Evolutionary conservation across 139 green algal genomes (phyloP), one percentile per base, ranked within the genome.

Genomic region (Ostreobium quekettii): DNA sequence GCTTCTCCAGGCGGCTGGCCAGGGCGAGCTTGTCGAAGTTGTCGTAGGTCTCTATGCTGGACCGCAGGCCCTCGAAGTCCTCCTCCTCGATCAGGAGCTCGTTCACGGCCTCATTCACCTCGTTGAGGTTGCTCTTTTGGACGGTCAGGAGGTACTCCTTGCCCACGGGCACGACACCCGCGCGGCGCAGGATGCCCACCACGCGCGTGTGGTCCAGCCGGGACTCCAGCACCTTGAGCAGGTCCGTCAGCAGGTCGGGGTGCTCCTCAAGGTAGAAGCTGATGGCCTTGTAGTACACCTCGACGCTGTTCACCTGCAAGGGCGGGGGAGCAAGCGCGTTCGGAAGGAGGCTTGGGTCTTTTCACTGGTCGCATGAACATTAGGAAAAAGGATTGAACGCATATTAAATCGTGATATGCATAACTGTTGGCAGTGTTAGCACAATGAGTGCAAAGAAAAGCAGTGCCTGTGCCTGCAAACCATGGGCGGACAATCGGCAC

Each of bases 231-330:
- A 86, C 85, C 72, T 87, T 91, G 61, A 99, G 83, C 53, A 98
- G 80, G 80, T 99, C 93, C 61, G 85, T 87, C 47, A 99, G 83
- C 70, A 97, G 85, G 68, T 95, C 86, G 0, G 94, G 93, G 82
- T 99, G 94, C 80, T 96, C 85, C 36, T 93, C 83, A 62, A 98
- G 82, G 84, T 99, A 99, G 83, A 97, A 98, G 60, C 81, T 74
- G 31, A 99, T 83, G 32, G 78, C 89, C 61, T 85, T 83, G 91
- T 99, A 99, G 80, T 96, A 92, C 58, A 96, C 80, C 49, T 99
- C 91, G 66, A 87, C 78, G 37, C 72, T 84, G 67, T 56, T 74
- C 64, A 79, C 72, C 60, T 67, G 60, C 3, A n/a, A 19, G 42
- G 42, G 42, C 15, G 42, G 42, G 42, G 42, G 42, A 19, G 15